Evolutionary conservation across 176 grass and related monocot species (phyloP).

Genomic region (Thalia dealbata): DNA sequence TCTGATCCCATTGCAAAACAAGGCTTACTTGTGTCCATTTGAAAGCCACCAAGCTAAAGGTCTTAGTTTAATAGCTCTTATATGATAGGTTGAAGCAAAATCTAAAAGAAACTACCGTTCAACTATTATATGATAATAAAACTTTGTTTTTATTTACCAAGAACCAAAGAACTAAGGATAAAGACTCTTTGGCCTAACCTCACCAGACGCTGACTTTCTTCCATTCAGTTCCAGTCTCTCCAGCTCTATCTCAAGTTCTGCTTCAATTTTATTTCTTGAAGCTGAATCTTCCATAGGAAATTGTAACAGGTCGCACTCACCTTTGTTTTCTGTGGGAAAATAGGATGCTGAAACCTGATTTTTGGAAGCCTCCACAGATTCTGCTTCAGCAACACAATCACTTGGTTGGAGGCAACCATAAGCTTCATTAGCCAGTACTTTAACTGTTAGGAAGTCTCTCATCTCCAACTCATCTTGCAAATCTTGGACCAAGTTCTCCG

Average conservation of each 20-base stretch:
- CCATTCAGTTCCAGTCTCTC: conserved; percentile 67
- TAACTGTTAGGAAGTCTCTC: conserved; percentile 73
- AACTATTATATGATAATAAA: neutral
- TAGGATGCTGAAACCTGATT: conserved; percentile 5
- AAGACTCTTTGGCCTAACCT: conserved; percentile 33
- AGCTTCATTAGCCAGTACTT: conserved; percentile 53
- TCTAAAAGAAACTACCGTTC: neutral
- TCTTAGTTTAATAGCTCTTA: too few relatives aligned
- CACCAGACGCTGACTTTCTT: conserved; percentile 34
- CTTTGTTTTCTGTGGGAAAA: conserved; percentile 27
- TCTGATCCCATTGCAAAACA: too few relatives aligned
- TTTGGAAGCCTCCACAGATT: neutral
- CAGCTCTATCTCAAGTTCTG: conserved; percentile 85
- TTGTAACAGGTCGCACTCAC: conserved; percentile 17
- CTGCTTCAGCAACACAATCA: conserved; percentile 2
- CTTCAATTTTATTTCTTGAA: conserved; percentile 90
- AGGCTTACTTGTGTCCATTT: too few relatives aligned
- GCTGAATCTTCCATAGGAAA: conserved; percentile 30
- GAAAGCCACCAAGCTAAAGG: too few relatives aligned
- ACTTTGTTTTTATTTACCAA: neutral
- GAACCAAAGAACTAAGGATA: neutral
- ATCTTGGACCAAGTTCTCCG: conserved; percentile 89
- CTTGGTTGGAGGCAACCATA: conserved; percentile 25
- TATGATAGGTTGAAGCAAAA: too few relatives aligned
- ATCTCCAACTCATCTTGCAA: conserved; percentile 91